phyloP scores from a whole-genome alignment of 176 grass and related monocot genomes.

The Triticum turgidum region DNA sequence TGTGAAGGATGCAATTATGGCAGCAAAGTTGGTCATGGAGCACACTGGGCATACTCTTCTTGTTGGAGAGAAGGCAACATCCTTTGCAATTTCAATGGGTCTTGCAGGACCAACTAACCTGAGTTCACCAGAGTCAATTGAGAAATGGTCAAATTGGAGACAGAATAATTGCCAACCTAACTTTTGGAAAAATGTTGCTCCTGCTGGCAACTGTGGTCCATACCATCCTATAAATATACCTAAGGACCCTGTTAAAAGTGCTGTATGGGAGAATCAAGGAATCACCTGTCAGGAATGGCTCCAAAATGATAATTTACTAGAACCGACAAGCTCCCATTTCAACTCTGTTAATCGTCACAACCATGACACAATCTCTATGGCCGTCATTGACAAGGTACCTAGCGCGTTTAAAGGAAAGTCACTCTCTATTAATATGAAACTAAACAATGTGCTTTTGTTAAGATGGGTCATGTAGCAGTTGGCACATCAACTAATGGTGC shows the following conservation, averaged over 20 bases:
- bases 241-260: conserved; percentile 19
- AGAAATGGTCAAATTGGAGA: conserved; percentile 80
- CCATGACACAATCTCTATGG: conserved; percentile 97
- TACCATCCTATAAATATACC: conserved; percentile 40
- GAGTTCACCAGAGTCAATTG: conserved; percentile 68
- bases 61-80: conserved; percentile 84
- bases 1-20: conserved; percentile 85
- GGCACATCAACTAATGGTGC: conserved; percentile 95
- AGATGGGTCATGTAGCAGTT: conserved; percentile 86
- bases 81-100: conserved; percentile 97
- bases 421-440: conserved; percentile 23
- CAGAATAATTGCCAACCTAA: conserved; percentile 77
- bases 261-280: background rate
- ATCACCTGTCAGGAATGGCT: conserved; percentile 16
- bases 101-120: conserved; percentile 85
- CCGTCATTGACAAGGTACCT: conserved; percentile 81
- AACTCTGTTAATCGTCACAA: conserved; percentile 58
- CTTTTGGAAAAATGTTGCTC: conserved; percentile 79
- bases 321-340: conserved; percentile 18
- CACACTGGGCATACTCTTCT: conserved; percentile 75
- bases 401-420: background rate
- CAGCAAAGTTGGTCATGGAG: conserved; percentile 86
- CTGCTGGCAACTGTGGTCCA: conserved; percentile 61
- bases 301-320: conserved; percentile 29
- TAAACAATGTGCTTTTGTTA: conserved; percentile 20